Evolutionary conservation across 2,329 filamentous ascomycete genomes (phyloP).

Genomic region (Calonectria pauciramosa): DNA sequence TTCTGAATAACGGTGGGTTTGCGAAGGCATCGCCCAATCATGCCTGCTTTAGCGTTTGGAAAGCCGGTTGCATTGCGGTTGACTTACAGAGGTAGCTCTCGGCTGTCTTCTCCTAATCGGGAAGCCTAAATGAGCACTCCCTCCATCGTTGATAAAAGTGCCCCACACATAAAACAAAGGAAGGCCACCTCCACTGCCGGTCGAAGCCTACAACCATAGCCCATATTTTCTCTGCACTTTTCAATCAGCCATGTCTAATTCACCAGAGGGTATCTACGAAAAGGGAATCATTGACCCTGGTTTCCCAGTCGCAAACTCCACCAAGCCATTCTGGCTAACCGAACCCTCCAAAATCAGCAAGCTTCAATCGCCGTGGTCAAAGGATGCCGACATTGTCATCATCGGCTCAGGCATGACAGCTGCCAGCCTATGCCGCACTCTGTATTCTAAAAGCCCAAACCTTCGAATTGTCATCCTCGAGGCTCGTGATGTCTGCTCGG

Average conservation of each 20-base stretch:
- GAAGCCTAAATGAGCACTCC: not conserved
- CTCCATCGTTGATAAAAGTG: not conserved
- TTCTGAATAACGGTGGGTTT: not conserved
- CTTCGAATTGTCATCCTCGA: constrained; percentile 34
- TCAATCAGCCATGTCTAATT: constrained; percentile 29
- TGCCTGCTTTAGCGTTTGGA: not conserved
- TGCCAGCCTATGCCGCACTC: constrained; percentile 27
- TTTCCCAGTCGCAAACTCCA: constrained; percentile 32
- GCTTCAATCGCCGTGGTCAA: constrained; percentile 30
- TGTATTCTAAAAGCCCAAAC: constrained; percentile 25
- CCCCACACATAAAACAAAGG: not conserved
- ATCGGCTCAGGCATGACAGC: constrained; percentile 42
- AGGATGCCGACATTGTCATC: constrained; percentile 33
- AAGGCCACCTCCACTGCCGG: not conserved
- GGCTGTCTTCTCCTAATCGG: not conserved
- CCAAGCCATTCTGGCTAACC: constrained; percentile 37
- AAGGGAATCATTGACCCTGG: constrained; percentile 37
- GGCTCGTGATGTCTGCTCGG: constrained; percentile 35
- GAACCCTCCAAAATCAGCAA: constrained; percentile 27
- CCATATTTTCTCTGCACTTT: not conserved
- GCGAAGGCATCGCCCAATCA: not conserved
- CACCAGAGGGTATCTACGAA: constrained; percentile 39
- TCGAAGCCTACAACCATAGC: not conserved
- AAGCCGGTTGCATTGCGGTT: not conserved
- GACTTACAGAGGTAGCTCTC: not conserved